These are phyloP conservation scores for Penicillium hordei DNA, from an alignment of 2,329 filamentous ascomycete species.

Conservation along the genomic window DNA sequence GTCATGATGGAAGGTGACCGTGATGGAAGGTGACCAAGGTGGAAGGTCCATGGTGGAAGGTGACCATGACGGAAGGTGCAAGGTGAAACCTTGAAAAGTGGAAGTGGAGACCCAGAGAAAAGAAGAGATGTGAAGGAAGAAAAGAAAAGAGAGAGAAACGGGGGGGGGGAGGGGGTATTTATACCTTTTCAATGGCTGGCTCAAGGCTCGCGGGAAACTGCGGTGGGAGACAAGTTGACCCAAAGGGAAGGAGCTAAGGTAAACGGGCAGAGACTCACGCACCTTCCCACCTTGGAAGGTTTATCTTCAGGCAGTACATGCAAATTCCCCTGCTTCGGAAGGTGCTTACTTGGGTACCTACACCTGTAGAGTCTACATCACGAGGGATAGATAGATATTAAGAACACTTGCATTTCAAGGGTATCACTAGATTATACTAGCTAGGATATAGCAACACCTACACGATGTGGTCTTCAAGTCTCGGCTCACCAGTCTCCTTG, in stretches of 20 bases:
- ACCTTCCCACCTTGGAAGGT: too few species aligned
- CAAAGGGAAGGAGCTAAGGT: not conserved
- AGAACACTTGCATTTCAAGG: not conserved
- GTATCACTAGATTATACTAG: not conserved
- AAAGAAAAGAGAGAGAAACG: not conserved
- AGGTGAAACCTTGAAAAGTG: not conserved
- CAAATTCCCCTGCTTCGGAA: not conserved
- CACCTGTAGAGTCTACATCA: not conserved
- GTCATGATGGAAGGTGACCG: not conserved
- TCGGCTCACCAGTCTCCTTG: constrained; percentile 15
- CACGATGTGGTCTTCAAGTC: constrained; percentile 19
- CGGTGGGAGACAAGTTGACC: not conserved
- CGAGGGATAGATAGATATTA: not conserved
- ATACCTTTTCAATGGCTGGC: not conserved
- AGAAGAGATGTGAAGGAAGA: not conserved
- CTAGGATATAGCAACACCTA: constrained; percentile 1
- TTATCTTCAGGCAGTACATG: not conserved
- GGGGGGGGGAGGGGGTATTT: not conserved
- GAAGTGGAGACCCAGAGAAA: not conserved
- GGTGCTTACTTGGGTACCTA: not conserved
- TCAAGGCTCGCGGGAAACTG: not conserved
- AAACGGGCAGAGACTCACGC: not conserved
- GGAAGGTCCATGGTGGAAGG: not conserved
- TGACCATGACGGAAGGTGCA: not conserved
- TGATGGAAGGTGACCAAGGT: not conserved